Conservation (phyloP, 1,139 yeast genomes). For the Sugiyamaella sp. region DNA sequence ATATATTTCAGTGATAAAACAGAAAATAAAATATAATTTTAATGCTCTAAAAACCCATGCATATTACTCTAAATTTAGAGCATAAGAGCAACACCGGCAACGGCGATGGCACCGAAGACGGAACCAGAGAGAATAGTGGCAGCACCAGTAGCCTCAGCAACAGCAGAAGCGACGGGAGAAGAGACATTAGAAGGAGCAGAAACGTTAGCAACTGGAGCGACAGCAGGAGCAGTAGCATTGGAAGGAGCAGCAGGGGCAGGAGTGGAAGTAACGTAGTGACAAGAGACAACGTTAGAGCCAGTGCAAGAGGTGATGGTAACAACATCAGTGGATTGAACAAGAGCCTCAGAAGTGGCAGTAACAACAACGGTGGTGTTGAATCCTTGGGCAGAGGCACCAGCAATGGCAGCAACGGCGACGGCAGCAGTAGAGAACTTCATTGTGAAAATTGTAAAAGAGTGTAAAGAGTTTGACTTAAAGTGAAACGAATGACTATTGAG, state of each 20-base stretch:
- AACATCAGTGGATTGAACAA: conserved; percentile 27
- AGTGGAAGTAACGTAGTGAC: conserved; percentile 31
- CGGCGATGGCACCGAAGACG: conserved; percentile 27
- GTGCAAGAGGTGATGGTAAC: conserved; percentile 32
- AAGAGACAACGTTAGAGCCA: conserved; percentile 33
- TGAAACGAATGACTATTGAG: conserved; percentile 17
- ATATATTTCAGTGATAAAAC: conserved; percentile 11
- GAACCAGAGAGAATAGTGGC: conserved; percentile 20
- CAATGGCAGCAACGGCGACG: conserved; percentile 26
- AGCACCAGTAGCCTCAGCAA: conserved; percentile 20
- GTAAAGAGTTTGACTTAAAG: conserved; percentile 15
- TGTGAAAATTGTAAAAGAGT: conserved; percentile 12
- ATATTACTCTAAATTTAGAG: conserved; percentile 21
- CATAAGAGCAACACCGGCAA: conserved; percentile 29
- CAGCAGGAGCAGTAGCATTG: conserved; percentile 25
- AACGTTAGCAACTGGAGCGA: conserved; percentile 17
- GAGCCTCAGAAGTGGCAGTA: conserved; percentile 26
- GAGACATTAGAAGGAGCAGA: conserved; percentile 28
- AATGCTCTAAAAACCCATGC: conserved; percentile 16
- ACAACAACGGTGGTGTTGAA: conserved; percentile 18
- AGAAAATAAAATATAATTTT: conserved; percentile 3
- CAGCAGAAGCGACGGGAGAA: conserved; percentile 29
- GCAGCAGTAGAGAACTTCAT: conserved; percentile 26
- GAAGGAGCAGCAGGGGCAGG: conserved; percentile 23
- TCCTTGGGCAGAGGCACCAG: conserved; percentile 25